Conservation (phyloP, 176 grass and related monocot species). For the Echinochloa phyllopogon region DNA sequence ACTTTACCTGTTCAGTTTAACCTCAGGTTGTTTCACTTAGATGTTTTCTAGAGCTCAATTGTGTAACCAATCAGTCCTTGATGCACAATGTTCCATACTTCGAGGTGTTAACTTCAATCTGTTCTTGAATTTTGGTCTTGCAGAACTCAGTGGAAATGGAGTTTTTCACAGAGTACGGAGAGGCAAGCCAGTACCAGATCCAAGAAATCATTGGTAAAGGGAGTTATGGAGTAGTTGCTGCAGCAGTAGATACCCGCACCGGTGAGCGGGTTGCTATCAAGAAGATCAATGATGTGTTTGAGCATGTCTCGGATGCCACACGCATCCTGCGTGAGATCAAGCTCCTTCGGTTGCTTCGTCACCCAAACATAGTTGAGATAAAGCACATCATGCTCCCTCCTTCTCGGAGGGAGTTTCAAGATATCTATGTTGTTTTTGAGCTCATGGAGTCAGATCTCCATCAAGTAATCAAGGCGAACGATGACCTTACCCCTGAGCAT, state of each 20-base stretch:
- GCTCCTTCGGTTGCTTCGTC: slow-evolving; percentile 76
- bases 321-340: slow-evolving; percentile 93
- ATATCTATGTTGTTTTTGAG: slow-evolving; percentile 94
- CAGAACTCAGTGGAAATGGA: slow-evolving; percentile 70
- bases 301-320: slow-evolving; percentile 90
- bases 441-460: slow-evolving; percentile 94
- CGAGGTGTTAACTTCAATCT: slow-evolving; percentile 8
- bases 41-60: neutral
- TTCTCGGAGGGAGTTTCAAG: slow-evolving; percentile 86
- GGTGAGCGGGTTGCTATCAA: slow-evolving; percentile 90
- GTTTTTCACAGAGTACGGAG: slow-evolving; percentile 94
- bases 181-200: slow-evolving; percentile 84
- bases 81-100: neutral
- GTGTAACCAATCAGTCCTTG: neutral
- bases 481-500: slow-evolving; percentile 89
- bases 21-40: slow-evolving; percentile 6
- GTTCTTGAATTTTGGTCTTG: slow-evolving; percentile 24
- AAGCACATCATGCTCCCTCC: slow-evolving; percentile 97
- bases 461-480: slow-evolving; percentile 93
- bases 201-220: slow-evolving; percentile 95
- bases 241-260: slow-evolving; percentile 77
- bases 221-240: slow-evolving; percentile 90
- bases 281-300: slow-evolving; percentile 98
- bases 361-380: slow-evolving; percentile 94
- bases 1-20: neutral